Base-by-base conservation (phyloP, 306 rosid species). In the Astragalus glycyphyllos region DNA sequence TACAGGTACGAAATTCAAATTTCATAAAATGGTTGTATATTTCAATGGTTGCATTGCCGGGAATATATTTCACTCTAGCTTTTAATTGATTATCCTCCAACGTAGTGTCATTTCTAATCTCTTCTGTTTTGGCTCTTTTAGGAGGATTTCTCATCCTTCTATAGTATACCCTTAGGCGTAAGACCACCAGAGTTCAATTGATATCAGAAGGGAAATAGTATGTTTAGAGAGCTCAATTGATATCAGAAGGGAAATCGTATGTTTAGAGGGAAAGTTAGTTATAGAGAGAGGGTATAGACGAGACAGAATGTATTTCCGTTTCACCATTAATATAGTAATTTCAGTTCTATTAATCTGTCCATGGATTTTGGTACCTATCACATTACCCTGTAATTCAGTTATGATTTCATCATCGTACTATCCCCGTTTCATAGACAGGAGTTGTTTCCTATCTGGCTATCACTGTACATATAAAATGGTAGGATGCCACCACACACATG, bases 1-100 rank as follows among this genome's bases (percentile, higher is more conserved):
- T 31, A n/a, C 76, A 31, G 82, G 84, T 76, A 68, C 14, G 35
- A 69, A 54, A 37, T 53, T 62, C 40, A 8, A 56, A 61, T 56
- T 64, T 70, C 48, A 64, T 62, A 50, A 51, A 37, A n/a, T 53
- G 20, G 37, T 56, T 47, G 13, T 38, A 47, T 35, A 56, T 31
- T 44, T 69, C 49, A 55, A 59, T 46, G 8, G 20, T 67, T 54
- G 29, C 13, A 16, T 73, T 50, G 59, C 10, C 56, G 26, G 50
- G 26, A 54, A 61, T 53, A 44, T 58, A 61, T 46, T 68, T 7
- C 26, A 29, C 49, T 55, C 16, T 59, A 67, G 58, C 46, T 56
- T 74, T 56, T 38, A 34, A 45, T 55, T 8, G 68, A 34, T 62
- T 65, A 50, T 59, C 79, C 54, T 73, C 56, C 68, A 53, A 46